A percentile compares a stretch with the other conserved stretches of the same genome.
Evolutionary conservation across 805 yeast species (phyloP).

Genomic region (Limtongia smithiae): DNA sequence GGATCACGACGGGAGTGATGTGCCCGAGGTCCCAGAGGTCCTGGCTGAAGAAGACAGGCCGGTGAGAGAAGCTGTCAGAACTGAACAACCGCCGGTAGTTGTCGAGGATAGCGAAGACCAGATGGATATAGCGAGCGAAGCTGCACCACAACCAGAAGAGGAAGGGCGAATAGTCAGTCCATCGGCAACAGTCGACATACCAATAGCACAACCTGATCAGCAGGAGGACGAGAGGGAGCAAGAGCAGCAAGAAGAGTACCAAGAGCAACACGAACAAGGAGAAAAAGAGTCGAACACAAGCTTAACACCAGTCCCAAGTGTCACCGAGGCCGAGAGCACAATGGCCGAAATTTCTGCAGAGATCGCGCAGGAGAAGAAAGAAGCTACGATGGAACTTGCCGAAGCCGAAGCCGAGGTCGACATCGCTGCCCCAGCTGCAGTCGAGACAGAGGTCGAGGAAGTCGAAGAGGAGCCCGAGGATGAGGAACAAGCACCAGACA

Average conservation of each 20-base stretch:
- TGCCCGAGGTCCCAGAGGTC: too few species aligned
- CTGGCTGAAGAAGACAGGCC: background rate
- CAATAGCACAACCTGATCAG: background rate
- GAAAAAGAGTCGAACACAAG: conserved; percentile 5
- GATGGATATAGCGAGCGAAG: background rate
- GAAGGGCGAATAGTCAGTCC: background rate
- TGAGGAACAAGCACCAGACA: background rate
- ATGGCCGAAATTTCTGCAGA: conserved; percentile 12
- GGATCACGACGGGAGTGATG: too few species aligned
- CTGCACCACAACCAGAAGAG: background rate
- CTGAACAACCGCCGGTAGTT: background rate
- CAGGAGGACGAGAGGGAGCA: conserved; percentile 9
- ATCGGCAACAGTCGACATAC: background rate
- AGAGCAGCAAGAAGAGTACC: background rate
- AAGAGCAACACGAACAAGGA: background rate
- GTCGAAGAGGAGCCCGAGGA: background rate
- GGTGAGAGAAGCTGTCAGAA: background rate
- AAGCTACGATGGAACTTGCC: too few species aligned
- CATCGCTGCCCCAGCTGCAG: too few species aligned
- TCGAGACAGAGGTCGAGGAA: conserved; percentile 10
- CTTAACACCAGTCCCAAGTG: too few species aligned
- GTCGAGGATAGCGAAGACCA: background rate
- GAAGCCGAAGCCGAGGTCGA: conserved; percentile 3
- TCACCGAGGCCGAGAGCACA: too few species aligned
- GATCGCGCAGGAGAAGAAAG: conserved; percentile 4